Base-by-base conservation (phyloP, 257 asterid species). In the Knoxia roxburghii region DNA sequence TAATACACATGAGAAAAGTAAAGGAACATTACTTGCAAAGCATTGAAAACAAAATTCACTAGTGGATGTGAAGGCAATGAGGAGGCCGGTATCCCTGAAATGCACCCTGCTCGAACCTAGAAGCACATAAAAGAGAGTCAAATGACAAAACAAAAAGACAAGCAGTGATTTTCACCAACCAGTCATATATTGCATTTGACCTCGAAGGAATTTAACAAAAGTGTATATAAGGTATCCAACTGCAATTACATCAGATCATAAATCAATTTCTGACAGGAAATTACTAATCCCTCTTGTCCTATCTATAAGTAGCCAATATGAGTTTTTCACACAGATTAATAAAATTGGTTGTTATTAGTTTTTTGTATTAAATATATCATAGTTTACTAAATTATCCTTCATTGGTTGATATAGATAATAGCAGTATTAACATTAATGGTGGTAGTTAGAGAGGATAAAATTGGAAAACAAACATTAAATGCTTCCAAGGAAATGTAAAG, bases 31-130 rank as follows among this genome's bases (percentile, higher is more conserved):
- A 90, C 97, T 88, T 90, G 95, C 85, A 90, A 77, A 48, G 95
- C 85, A 69, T 80, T 82, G 76, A 87, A 87, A 68, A 86, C 88
- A 77, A 78, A 83, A 81, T 85, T 83, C 71, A 90, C 77, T 74
- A 88, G 83, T 50, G 97, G 95, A 75, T 84, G 87, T 46, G 85
- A 80, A 53, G 90, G 76, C 84, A 87, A 76, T 21, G 85, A 80
- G 77, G 79, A 74, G 46, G 89, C 78, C 64, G 87, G 87, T 75
- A 88, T 80, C 79, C 85, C 93, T 5, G 82, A 75, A 73, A 90
- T 86, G 84, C 97, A 90, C 63, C 97, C 97, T 76, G 87, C 97
- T 76, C 97, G 92, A 76, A 86, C 96, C 97, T 90, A 78, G 73
- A 70, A 64, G 71, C 64, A 69, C 41, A 37, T 24, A 10, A 7